These are phyloP conservation scores for Arctium lappa DNA, from an alignment of 129 eudicot genomes.

Conservation along the genomic window DNA sequence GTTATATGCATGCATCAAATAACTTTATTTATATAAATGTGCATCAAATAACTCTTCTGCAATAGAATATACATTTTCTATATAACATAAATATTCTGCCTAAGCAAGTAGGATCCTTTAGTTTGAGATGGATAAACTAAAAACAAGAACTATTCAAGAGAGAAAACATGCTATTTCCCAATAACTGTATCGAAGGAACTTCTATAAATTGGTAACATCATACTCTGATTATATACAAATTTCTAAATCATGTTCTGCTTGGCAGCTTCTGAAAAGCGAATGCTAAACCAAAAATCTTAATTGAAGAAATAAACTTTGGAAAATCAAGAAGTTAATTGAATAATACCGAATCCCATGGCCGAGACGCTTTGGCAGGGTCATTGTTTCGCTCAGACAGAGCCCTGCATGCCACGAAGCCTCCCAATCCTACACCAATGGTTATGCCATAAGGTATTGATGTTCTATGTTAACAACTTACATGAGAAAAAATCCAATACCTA, in stretches of 20 bases:
- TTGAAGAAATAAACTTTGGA: not conserved
- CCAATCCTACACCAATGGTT: conserved; percentile 66
- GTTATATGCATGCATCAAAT: not conserved
- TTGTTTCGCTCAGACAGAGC: conserved; percentile 90
- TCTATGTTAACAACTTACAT: not conserved
- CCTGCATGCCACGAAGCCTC: conserved; percentile 95
- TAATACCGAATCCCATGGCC: conserved; percentile 95
- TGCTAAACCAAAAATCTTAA: conserved; percentile 11
- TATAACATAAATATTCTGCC: not conserved
- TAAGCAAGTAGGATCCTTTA: not conserved
- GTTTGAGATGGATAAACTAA: not conserved
- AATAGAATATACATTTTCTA: not conserved
- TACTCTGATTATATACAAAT: not conserved
- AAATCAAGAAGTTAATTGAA: conserved; percentile 1
- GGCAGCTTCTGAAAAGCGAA: not conserved
- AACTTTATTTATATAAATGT: not conserved
- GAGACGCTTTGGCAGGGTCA: conserved; percentile 93
- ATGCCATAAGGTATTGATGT: not conserved
- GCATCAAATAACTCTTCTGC: not conserved
- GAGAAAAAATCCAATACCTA: conserved; percentile 44
- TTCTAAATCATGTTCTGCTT: not conserved
- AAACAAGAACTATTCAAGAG: not conserved
- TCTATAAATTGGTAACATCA: not conserved
- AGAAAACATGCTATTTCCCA: not conserved
- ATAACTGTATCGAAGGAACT: not conserved